Evolutionary conservation across 345 rosid species (phyloP).

Genomic region (Adansonia digitata): DNA sequence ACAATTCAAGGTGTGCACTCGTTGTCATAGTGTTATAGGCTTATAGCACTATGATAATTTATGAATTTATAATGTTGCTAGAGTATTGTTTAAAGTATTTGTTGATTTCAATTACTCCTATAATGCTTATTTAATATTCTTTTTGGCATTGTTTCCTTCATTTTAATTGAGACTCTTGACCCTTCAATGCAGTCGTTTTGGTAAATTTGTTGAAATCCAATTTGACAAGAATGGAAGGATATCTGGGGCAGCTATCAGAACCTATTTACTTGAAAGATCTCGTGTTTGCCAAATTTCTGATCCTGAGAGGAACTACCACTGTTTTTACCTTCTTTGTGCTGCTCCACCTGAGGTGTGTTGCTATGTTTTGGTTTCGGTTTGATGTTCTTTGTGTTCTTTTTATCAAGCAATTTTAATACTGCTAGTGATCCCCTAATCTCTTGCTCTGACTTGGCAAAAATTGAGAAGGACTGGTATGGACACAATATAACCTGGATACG

Average conservation of each 20-base stretch:
- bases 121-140: not conserved
- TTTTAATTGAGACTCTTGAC: not conserved
- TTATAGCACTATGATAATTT: not conserved
- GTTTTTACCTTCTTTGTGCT: constrained; percentile 71
- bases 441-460: not conserved
- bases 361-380: not conserved
- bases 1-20: constrained; percentile 70
- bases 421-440: not conserved
- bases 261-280: constrained; percentile 76
- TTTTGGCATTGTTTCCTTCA: not conserved
- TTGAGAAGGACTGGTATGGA: not conserved
- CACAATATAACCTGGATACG: not conserved
- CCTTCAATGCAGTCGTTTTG: constrained; percentile 60
- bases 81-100: constrained; percentile 4
- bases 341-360: constrained; percentile 55
- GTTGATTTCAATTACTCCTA: not conserved
- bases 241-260: constrained; percentile 80
- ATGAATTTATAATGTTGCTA: not conserved
- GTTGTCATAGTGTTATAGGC: not conserved
- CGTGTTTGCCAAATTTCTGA: constrained; percentile 78
- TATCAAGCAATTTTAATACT: not conserved
- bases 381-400: not conserved
- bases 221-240: constrained; percentile 79
- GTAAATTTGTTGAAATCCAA: constrained; percentile 89
- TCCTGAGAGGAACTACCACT: constrained; percentile 77